These are phyloP conservation scores for Eimeria sp. DNA, from an alignment of 169 alveolate species.

Conservation along the genomic window DNA sequence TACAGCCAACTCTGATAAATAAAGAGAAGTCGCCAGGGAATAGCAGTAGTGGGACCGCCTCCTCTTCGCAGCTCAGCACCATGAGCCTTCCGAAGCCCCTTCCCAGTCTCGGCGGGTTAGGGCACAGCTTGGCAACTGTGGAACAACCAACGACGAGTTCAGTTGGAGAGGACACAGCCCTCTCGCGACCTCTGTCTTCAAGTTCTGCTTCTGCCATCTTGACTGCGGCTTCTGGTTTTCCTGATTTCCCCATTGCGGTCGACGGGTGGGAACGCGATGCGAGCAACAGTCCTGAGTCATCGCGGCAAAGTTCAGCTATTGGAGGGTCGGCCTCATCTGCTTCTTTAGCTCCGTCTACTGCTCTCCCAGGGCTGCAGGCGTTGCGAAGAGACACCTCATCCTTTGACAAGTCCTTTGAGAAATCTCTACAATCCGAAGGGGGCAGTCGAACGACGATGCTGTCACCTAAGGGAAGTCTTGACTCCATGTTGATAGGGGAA, in stretches of 20 bases:
- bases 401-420: neutral
- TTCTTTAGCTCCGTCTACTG: neutral
- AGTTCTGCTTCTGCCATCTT: neutral
- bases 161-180: neutral
- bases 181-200: neutral
- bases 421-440: neutral
- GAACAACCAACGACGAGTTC: neutral
- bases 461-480: neutral
- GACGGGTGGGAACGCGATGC: neutral
- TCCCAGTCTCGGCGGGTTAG: slow-evolving; percentile 1
- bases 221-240: neutral
- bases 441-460: neutral
- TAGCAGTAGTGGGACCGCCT: neutral
- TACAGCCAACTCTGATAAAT: neutral
- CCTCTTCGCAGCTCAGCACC: neutral
- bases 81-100: slow-evolving; percentile 29
- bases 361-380: neutral
- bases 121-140: neutral
- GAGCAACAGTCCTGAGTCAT: neutral
- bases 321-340: neutral
- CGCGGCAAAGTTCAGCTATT: neutral
- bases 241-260: neutral
- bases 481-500: neutral
- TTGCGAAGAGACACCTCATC: neutral
- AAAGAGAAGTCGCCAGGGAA: neutral